phyloP scores from a whole-genome alignment of 768 basidiomycete genomes.

The Lentinus tigrinus region DNA sequence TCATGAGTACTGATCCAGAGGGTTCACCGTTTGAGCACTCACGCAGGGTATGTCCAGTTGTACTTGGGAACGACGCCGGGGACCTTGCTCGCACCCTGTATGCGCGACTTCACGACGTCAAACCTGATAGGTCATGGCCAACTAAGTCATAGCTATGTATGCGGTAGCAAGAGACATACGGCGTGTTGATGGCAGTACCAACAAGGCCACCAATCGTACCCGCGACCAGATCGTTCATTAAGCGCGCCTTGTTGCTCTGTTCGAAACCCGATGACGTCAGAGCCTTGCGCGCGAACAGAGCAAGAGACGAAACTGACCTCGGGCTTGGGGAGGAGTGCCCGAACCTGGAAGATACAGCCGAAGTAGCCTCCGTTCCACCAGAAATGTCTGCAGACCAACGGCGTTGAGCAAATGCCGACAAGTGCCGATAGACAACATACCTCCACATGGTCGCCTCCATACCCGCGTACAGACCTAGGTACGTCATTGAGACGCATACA shows the following conservation, averaged over 20 bases:
- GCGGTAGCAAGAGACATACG: constrained; percentile 43
- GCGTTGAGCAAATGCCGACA: not conserved
- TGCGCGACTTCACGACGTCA: constrained; percentile 94
- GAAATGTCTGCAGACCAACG: constrained; percentile 52
- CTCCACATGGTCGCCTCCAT: constrained; percentile 99
- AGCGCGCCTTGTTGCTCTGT: constrained; percentile 63
- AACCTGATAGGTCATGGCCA: not conserved
- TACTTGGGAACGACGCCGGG: constrained; percentile 83
- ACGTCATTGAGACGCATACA: not conserved
- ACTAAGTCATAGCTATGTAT: not conserved
- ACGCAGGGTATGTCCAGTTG: constrained; percentile 93
- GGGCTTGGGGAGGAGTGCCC: constrained; percentile 76
- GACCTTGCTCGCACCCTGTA: constrained; percentile 69
- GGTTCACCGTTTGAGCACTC: too few species aligned
- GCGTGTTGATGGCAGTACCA: constrained; percentile 90
- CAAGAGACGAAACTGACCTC: constrained; percentile 48
- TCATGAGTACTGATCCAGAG: too few species aligned
- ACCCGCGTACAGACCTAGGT: constrained; percentile 67
- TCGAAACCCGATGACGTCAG: not conserved
- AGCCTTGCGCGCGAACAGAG: not conserved
- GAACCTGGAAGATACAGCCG: constrained; percentile 86
- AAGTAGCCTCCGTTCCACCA: constrained; percentile 98
- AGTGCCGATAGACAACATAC: constrained; percentile 37
- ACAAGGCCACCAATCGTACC: constrained; percentile 88
- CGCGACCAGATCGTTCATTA: constrained; percentile 91